Evolutionary conservation across 345 rosid genomes (phyloP), one percentile per base, ranked within the genome.

Genomic region (Ceriops tagal): DNA sequence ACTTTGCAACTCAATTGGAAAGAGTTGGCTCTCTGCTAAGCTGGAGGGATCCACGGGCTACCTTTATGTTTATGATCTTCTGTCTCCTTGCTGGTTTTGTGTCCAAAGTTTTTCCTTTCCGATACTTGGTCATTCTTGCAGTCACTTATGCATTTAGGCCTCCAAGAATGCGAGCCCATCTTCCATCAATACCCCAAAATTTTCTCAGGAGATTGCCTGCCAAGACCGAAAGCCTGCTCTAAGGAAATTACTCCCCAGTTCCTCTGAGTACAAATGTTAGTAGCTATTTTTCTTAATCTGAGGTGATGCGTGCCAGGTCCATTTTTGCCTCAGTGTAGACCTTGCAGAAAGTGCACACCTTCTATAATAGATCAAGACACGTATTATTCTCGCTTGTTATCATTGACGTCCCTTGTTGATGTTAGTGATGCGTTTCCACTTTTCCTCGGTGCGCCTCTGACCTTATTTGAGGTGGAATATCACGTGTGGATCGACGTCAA

Each of bases 21-120:
- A 80, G 86, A 66, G 15, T 80, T 6, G 58, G 35, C 1, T 73
- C 74, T 18, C 26, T 83, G 52, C 13, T 80, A 7, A 57, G 64
- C 24, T 83, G 82, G 84, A 49, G 86, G 57, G 84, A 83, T 70
- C 86, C 80, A 11, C 75, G 86, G 62, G 86, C 80, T 21, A 80
- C 84, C 0, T 6, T 66, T 1, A 16, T 78, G 70, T 80, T 83
- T 43, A 13, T 78, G 55, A 35, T 58, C 1, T 75, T 71, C 32
- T 83, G 84, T 62, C 15, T 73, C 18, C 3, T 75, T 1, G 69
- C 73, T 28, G 58, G 67, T 1, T 8, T 57, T 3, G 32, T 60
- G 5, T 34, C 64, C 26, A 70, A 64, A 13, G 0, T 68, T 13
- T 5, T 56, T 28, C 78, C 80, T 8, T 46, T 59, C 10, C 31